Evolutionary conservation across 2,329 filamentous ascomycete genomes (phyloP), one percentile per base, ranked within the genome.

Genomic region (Blumeriella jaapii): DNA sequence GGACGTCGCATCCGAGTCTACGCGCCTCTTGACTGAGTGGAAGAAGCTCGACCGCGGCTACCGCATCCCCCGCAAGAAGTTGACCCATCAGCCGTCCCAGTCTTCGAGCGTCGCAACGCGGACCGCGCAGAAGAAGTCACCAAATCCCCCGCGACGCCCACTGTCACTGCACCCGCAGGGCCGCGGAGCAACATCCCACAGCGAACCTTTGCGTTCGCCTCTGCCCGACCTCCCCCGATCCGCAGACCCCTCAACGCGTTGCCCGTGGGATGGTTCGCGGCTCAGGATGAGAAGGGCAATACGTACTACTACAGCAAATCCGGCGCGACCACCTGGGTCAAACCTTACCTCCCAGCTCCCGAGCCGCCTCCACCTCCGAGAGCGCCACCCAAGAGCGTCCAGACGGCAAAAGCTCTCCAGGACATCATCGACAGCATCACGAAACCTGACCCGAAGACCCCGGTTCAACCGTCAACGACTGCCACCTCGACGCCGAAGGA

Each of bases 1-100:
- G 42, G 69, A 81, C 40, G 83, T 98, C 13, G 70, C 78, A 16
- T 68, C 71, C 13, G 78, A 79, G 51, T 76, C 89, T 4, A 70
- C 69, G 36, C 68, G 71, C 29, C 65, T 98, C 22, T 62, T 95
- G 17, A 74, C 84, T 6, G 78, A 79, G 46, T 98, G 91, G 91
- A 81, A 80, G 55, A 87, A 85, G 50, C 65, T 98, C 31, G 82
- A 94, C 57, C 70, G 93, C 22, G 91, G 77, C 5, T 98, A 96
- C 59, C 78, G 91, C 40, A 98, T 98, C 53, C 85, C 85, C 23
- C 75, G 89, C 38, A 83, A 91, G 62, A 93, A 93, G 62, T 63
- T 82, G 85, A 89, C 54, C 77, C 79, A 16, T 77, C 75, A 45
- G 71, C 66, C 30, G 61, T 62, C 12, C 50, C 55, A 57, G 63